Evolutionary conservation across 1,284 basidiomycete genomes (phyloP), one percentile per base, ranked within the genome.

Genomic region (Rhodotorula sp.): DNA sequence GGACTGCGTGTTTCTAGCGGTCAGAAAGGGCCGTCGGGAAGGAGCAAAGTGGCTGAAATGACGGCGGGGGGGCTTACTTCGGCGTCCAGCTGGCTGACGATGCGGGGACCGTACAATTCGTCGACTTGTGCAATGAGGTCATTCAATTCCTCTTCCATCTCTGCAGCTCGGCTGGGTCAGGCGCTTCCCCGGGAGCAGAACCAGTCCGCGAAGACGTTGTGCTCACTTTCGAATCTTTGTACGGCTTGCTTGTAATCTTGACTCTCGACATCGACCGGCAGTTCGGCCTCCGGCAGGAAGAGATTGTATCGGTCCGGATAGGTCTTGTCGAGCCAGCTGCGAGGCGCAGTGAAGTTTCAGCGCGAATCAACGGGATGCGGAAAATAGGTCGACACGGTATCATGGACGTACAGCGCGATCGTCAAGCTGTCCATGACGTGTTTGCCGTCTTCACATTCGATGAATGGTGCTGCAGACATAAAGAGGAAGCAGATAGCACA

Each of bases 351-450:
- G 23, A 45, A 15, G 45, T 19, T 16, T 10, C 15, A 31, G 0
- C 23, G 50, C 26, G 4, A 26, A 19, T 15, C 16, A 26, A 19
- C 10, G 16, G 21, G 67, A 21, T 7, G 31, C 31, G 14, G 5
- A 5, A 38, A 5, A 43, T 8, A 43, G 12, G 10, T 43, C 38
- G 38, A 14, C 12, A 43, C 12, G 10, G 38, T 43, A 1, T 43
- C 38, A 43, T 1, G 26, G 12, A 50, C 43, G 50, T 18, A 60
- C 62, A 57, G 28, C 4, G 67, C 65, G 23, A 69, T 69, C n/a
- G 52, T 23, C 31, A 60, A 16, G 49, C 67, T 67, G 62, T 69
- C 71, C 71, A 69, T 72, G 23, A 72, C 26, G 45, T 16, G 55
- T 8, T 50, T 28, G 18, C 64, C 70, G 45, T 72, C 70, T 7